Percentiles rank a stretch among this genome's conserved stretches.
Conservation (phyloP, 2,329 filamentous ascomycete species). For the Chalaropsis ovoidea region DNA sequence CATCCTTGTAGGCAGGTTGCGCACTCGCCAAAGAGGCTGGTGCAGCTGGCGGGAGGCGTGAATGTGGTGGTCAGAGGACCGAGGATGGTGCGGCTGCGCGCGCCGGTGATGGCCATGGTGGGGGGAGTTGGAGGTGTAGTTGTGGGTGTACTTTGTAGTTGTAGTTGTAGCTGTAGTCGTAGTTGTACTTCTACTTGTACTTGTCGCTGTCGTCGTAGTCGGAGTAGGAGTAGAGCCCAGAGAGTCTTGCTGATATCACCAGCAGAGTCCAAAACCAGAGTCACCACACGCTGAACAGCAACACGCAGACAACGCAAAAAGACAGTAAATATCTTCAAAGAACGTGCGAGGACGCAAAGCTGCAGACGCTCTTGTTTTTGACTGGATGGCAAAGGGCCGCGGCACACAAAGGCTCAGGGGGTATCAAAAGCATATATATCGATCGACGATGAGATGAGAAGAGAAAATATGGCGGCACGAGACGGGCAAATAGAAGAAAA, state of each 20-base stretch:
- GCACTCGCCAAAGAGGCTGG: constrained; percentile 23
- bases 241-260: too few relatives aligned
- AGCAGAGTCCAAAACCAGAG: too few relatives aligned
- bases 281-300: background rate
- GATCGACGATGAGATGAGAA: constrained; percentile 9
- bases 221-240: too few relatives aligned
- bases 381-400: constrained; percentile 4
- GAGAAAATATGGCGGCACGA: background rate
- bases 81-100: constrained; percentile 23
- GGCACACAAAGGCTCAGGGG: background rate
- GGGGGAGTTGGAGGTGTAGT: background rate
- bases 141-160: too few relatives aligned
- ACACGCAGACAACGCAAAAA: background rate
- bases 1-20: constrained; percentile 17
- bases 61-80: constrained; percentile 27
- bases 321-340: background rate
- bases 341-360: background rate
- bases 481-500: background rate
- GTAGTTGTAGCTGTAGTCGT: too few relatives aligned
- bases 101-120: constrained; percentile 24
- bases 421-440: constrained; percentile 14
- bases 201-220: too few relatives aligned
- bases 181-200: too few relatives aligned
- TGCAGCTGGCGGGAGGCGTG: constrained; percentile 24
- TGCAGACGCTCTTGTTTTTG: constrained; percentile 5